A percentile compares a stretch with the other conserved stretches of the same genome.
These are phyloP conservation scores for Starmera quercuum DNA, from an alignment of 805 yeast species.

Conservation along the genomic window DNA sequence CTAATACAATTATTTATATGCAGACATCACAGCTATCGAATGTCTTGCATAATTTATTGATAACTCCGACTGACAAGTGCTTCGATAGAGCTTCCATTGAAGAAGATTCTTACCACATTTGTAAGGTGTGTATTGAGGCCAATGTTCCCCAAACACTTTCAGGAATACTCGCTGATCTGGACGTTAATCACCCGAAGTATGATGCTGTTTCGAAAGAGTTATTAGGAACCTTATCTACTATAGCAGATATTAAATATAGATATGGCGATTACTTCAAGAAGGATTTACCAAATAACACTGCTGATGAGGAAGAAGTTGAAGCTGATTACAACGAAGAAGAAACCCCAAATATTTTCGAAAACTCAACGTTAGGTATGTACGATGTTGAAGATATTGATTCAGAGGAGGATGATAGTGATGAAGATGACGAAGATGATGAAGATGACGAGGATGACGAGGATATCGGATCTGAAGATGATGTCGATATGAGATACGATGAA, in stretches of 20 bases:
- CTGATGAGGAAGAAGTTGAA: slow-evolving; percentile 49
- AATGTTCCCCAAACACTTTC: slow-evolving; percentile 53
- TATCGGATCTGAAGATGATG: slow-evolving; percentile 22
- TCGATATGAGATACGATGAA: slow-evolving; percentile 22
- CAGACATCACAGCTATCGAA: slow-evolving; percentile 30
- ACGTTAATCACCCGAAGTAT: slow-evolving; percentile 65
- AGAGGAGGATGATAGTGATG: slow-evolving; percentile 52
- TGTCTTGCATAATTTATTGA: slow-evolving; percentile 26
- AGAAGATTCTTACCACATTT: slow-evolving; percentile 56
- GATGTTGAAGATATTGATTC: slow-evolving; percentile 70
- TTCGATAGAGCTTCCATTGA: slow-evolving; percentile 30
- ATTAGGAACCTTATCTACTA: slow-evolving; percentile 42
- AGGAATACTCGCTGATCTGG: slow-evolving; percentile 53
- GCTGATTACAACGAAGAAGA: slow-evolving; percentile 57
- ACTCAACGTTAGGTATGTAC: slow-evolving; percentile 91
- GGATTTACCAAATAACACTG: slow-evolving; percentile 25
- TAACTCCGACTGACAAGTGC: slow-evolving; percentile 12
- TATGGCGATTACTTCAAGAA: slow-evolving; percentile 52
- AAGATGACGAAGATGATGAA: slow-evolving; percentile 37
- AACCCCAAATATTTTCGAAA: slow-evolving; percentile 74
- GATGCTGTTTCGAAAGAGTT: slow-evolving; percentile 45
- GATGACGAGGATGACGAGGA: slow-evolving; percentile 24
- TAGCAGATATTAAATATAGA: slow-evolving; percentile 49
- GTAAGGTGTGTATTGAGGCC: slow-evolving; percentile 62
- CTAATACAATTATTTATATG: background rate